phyloP scores from a whole-genome alignment of 345 rosid species.

The Euphorbia tirucalli region DNA sequence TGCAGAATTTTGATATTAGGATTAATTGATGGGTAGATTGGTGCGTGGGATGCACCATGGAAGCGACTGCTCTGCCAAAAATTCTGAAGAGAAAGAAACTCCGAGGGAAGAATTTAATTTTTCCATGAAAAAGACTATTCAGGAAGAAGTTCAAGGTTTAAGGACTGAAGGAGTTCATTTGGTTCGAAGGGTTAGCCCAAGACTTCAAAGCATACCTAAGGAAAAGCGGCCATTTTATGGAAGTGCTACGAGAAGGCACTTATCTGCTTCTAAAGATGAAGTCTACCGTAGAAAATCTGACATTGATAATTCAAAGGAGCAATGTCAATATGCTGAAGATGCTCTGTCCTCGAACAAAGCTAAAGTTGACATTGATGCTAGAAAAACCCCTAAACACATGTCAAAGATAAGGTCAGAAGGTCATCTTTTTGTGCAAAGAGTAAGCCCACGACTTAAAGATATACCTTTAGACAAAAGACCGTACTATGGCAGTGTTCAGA shows the following conservation, averaged over 20 bases:
- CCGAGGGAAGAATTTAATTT: neutral
- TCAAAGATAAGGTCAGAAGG: conserved; percentile 4
- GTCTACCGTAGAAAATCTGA: neutral
- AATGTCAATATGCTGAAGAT: neutral
- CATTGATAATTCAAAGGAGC: neutral
- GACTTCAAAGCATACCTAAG: conserved; percentile 5
- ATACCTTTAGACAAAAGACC: conserved; percentile 10
- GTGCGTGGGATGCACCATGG: neutral
- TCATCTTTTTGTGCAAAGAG: neutral
- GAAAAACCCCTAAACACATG: neutral
- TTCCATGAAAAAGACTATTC: neutral
- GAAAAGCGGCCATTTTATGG: conserved; percentile 13
- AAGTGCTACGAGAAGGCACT: neutral
- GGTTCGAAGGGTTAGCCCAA: conserved; percentile 15
- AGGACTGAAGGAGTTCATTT: conserved; percentile 1
- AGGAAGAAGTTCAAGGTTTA: neutral
- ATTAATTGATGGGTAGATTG: conserved; percentile 11
- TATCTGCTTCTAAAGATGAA: neutral
- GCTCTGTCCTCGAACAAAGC: neutral
- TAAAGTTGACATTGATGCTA: neutral
- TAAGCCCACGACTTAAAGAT: conserved; percentile 12
- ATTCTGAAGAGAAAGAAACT: conserved; percentile 11
- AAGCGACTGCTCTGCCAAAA: neutral
- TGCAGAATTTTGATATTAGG: neutral
- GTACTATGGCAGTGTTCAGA: conserved; percentile 11